Base-by-base conservation (phyloP, 2,329 filamentous ascomycete species). In the Venturia asperata region DNA sequence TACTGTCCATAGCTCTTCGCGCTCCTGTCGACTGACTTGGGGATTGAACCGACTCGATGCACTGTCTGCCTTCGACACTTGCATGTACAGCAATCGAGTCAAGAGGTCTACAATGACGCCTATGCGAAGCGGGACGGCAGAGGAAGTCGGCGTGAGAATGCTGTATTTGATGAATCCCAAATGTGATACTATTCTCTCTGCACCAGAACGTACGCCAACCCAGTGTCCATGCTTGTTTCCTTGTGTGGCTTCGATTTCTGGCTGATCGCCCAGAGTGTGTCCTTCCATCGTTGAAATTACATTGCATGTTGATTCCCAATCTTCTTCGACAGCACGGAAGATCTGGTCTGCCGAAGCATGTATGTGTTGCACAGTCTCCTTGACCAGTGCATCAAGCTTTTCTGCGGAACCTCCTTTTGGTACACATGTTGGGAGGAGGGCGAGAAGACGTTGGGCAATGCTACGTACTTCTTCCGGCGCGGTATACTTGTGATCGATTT, bases 291-390 rank as follows among this genome's bases (percentile, higher is more conserved):
- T 67, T 1, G 73, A 61, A 68, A 72, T 67, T 70, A 73, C 66
- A 64, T 74, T 83, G 41, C 83, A 79, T 2, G 81, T 81, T 0
- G 91, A 85, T 70, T 92, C 86, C 89, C 91, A 94, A 49, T 90
- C 88, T 73, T 97, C 92, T 13, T 89, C 77, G 0, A 96, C 83
- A 11, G 87, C 86, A 61, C 92, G 86, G 71, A 96, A 89, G 0
- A 95, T 81, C 68, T 87, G 84, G 71, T 96, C 88, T 52, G 89
- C 85, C 0, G 90, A 89, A 30, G 78, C 76, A 71, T 97, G 92
- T 19, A 87, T 82, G 45, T 85, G 82, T 45, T 81, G 80, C 30
- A 95, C 41, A 11, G 60, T 27, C 24, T 49, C 52, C 19, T 45
- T 39, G 10, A 63, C 78, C 13, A 87, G 80, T 9, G 79, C 78